A percentile compares a stretch with the other conserved stretches of the same genome.
Conservation (phyloP, 2,329 filamentous ascomycete genomes). For the Xylaria sp. region DNA sequence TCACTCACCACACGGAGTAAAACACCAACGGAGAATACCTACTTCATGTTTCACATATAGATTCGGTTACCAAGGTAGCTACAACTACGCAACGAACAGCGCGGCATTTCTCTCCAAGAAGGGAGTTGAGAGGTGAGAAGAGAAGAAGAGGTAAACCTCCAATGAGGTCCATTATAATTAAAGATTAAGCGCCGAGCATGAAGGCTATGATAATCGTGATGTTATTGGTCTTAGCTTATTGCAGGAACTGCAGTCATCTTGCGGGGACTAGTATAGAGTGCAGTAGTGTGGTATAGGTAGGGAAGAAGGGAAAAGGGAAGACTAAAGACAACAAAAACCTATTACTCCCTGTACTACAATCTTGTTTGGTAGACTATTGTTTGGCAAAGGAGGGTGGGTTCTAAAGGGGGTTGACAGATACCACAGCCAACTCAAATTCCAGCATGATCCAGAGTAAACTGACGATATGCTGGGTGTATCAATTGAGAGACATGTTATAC, state of each 20-base stretch:
- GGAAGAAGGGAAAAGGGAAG: conserved; percentile 20
- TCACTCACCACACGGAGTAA: conserved; percentile 2
- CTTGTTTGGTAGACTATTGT: neutral
- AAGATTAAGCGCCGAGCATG: conserved; percentile 36
- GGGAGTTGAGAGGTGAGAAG: neutral
- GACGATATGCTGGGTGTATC: neutral
- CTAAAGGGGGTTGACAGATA: neutral
- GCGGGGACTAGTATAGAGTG: conserved; percentile 5
- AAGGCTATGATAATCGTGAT: conserved; percentile 28
- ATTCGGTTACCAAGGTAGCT: conserved; percentile 5
- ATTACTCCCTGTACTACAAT: neutral
- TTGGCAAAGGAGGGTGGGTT: neutral
- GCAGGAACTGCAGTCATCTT: conserved; percentile 18
- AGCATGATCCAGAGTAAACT: neutral
- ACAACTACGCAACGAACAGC: neutral
- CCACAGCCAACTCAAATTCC: neutral
- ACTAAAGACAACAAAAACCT: neutral
- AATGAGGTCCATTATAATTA: conserved; percentile 35
- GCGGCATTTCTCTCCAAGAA: neutral
- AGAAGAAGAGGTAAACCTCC: neutral
- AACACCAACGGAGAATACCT: conserved; percentile 8
- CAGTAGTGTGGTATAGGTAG: neutral
- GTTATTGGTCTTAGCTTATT: conserved; percentile 11
- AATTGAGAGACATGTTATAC: neutral
- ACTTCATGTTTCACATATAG: conserved; percentile 10